Evolutionary conservation across 1,284 basidiomycete genomes (phyloP).

Genomic region (Ceratobasidium sp.): DNA sequence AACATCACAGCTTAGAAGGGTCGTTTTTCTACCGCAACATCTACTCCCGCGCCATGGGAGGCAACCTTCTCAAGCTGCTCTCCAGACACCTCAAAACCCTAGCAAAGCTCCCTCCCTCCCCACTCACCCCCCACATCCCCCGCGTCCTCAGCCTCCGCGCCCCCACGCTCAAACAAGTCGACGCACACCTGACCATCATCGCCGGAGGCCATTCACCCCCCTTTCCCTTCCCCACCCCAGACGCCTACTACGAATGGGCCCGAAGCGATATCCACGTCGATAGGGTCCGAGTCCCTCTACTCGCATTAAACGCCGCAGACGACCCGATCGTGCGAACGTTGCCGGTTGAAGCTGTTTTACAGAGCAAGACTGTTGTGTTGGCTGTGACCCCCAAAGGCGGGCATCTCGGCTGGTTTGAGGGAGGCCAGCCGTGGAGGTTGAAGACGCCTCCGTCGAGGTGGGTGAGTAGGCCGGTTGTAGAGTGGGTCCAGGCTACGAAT

Average conservation of each 20-base stretch:
- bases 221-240: conserved; percentile 83
- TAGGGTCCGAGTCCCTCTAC: conserved; percentile 76
- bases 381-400: conserved; percentile 86
- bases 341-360: conserved; percentile 46
- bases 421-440: conserved; percentile 57
- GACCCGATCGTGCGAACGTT: conserved; percentile 87
- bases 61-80: conserved; percentile 80
- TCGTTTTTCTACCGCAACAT: conserved; percentile 76
- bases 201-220: conserved; percentile 84
- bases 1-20: conserved; percentile 63
- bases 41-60: conserved; percentile 88
- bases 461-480: conserved; percentile 49
- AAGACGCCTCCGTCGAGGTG: conserved; percentile 48
- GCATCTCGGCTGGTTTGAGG: conserved; percentile 95
- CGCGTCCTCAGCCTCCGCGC: conserved; percentile 65
- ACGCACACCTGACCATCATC: conserved; percentile 76
- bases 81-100: conserved; percentile 70
- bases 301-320: conserved; percentile 90
- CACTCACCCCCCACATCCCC: conserved; percentile 66
- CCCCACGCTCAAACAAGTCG: conserved; percentile 74
- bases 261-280: conserved; percentile 68
- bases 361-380: conserved; percentile 67
- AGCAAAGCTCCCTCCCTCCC: conserved; percentile 66
- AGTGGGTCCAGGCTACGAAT: conserved; percentile 47
- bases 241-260: conserved; percentile 88